These are phyloP conservation scores for Laetiporus sulphureus DNA, from an alignment of 1,284 basidiomycete genomes.

Conservation along the genomic window DNA sequence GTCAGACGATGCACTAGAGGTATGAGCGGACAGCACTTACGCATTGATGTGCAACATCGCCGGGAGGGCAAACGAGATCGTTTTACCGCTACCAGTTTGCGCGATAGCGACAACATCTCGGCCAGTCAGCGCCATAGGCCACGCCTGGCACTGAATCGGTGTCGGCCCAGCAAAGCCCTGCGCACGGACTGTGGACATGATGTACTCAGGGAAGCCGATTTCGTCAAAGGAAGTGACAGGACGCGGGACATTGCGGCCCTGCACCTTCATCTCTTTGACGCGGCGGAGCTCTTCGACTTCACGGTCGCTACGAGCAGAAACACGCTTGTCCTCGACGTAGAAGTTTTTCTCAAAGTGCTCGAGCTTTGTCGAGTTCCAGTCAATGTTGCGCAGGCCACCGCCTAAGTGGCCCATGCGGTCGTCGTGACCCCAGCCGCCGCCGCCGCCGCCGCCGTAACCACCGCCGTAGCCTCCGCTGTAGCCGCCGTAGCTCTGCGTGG, in stretches of 20 bases:
- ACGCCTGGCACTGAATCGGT: conserved; percentile 96
- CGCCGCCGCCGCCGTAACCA: conserved; percentile 47
- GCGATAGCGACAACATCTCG: conserved; percentile 96
- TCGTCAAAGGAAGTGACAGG: conserved; percentile 93
- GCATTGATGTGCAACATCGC: conserved; percentile 99
- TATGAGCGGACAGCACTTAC: conserved; percentile 36
- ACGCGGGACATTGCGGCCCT: conserved; percentile 84
- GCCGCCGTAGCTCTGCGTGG: conserved; percentile 28
- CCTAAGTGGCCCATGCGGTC: conserved; percentile 87
- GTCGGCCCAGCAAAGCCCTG: conserved; percentile 90
- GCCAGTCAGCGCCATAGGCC: conserved; percentile 95
- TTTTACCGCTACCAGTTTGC: conserved; percentile 96
- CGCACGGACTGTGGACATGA: conserved; percentile 88
- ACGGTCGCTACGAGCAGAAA: conserved; percentile 71
- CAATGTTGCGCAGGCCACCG: conserved; percentile 74
- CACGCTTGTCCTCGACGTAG: conserved; percentile 89
- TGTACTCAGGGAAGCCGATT: conserved; percentile 93
- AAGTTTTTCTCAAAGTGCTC: conserved; percentile 95
- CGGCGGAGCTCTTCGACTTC: conserved; percentile 88
- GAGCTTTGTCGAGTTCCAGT: conserved; percentile 76
- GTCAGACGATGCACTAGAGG: conserved; percentile 1
- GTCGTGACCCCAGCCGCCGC: conserved; percentile 47
- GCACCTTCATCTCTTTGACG: conserved; percentile 87
- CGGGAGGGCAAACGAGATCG: conserved; percentile 95
- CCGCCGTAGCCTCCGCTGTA: conserved; percentile 37